phyloP scores from a whole-genome alignment of 2,329 filamentous ascomycete genomes.

The Beauveria caledonica region DNA sequence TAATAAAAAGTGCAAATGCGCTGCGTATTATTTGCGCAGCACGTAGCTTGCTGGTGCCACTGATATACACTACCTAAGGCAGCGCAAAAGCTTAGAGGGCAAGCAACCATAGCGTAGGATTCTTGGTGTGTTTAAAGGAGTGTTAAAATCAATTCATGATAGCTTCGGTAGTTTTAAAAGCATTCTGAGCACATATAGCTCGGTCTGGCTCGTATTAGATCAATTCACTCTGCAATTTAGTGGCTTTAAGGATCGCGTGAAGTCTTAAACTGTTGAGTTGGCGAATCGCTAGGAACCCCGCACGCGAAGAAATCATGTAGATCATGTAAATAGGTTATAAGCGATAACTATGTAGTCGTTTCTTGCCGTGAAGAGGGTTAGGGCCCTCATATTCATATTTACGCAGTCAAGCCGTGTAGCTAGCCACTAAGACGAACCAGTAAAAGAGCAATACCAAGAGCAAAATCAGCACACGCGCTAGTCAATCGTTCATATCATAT shows the following conservation, averaged over 20 bases:
- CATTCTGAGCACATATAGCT: not conserved
- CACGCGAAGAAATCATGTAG: too few species aligned
- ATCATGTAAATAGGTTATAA: too few species aligned
- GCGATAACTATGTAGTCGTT: too few species aligned
- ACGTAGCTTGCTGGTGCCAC: not conserved
- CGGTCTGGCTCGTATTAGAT: not conserved
- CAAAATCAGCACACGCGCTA: too few species aligned
- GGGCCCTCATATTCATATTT: too few species aligned
- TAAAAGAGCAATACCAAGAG: too few species aligned
- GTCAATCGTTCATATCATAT: not conserved
- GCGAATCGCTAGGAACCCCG: not conserved
- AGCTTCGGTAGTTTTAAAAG: not conserved
- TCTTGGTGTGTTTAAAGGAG: not conserved
- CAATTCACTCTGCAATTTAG: too few species aligned
- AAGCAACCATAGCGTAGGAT: not conserved
- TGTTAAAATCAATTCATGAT: not conserved
- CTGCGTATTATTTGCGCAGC: not conserved
- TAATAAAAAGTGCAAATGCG: not conserved
- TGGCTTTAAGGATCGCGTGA: not conserved
- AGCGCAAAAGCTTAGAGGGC: not conserved
- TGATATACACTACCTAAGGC: rapidly evolving
- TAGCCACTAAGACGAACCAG: too few species aligned
- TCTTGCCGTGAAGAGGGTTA: too few species aligned
- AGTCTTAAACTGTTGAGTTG: too few species aligned
- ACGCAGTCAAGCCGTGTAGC: too few species aligned